These are phyloP conservation scores for Davidsoniella virescens DNA, from an alignment of 2,329 filamentous ascomycete genomes.

Conservation along the genomic window DNA sequence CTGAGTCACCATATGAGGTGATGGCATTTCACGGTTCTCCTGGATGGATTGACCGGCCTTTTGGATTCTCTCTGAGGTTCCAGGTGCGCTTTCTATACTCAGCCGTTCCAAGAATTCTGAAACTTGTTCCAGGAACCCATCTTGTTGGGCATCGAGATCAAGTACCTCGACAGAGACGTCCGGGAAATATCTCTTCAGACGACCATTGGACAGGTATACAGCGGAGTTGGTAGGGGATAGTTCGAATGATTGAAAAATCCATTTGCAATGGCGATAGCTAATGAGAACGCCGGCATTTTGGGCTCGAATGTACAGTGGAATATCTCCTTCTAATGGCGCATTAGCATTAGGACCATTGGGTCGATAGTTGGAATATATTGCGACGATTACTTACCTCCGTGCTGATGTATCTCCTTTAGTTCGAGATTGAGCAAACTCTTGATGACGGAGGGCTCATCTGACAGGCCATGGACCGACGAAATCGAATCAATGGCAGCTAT, in stretches of 20 bases:
- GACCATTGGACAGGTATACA: slow-evolving; percentile 18
- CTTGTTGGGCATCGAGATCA: slow-evolving; percentile 6
- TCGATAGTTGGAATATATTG: background rate
- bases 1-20: slow-evolving; percentile 36
- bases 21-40: slow-evolving; percentile 31
- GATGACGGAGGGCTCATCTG: no score
- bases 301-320: slow-evolving; percentile 18
- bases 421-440: no score
- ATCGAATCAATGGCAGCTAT: no score
- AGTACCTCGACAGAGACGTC: slow-evolving; percentile 15
- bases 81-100: slow-evolving; percentile 17
- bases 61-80: slow-evolving; percentile 14
- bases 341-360: background rate
- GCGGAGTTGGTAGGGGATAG: slow-evolving; percentile 17
- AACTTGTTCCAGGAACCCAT: slow-evolving; percentile 15
- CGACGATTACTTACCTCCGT: background rate
- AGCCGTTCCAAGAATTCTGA: slow-evolving; percentile 17
- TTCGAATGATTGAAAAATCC: slow-evolving; percentile 22
- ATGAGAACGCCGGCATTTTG: slow-evolving; percentile 24
- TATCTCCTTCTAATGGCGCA: slow-evolving; percentile 8
- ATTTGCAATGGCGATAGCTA: slow-evolving; percentile 9
- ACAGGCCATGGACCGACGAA: no score
- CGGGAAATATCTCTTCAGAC: slow-evolving; percentile 19
- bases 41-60: slow-evolving; percentile 23
- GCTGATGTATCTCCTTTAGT: no score